Base-by-base conservation (phyloP, 2,329 filamentous ascomycete species). In the Graphium sp. region DNA sequence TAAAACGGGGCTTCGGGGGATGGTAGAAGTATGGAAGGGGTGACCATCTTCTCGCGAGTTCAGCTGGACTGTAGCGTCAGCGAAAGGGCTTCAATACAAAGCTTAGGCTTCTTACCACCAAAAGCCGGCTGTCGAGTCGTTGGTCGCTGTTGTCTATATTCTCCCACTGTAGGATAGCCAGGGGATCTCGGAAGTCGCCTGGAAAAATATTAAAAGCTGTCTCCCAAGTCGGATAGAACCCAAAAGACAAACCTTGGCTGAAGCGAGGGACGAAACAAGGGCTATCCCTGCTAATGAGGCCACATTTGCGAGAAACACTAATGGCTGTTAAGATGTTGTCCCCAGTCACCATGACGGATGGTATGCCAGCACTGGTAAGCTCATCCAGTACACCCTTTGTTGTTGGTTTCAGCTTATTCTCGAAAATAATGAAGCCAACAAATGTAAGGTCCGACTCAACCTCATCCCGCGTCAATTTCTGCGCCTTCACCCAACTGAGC, bases 311-410 rank as follows among this genome's bases (percentile, higher is more conserved):
- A 4, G 84, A 87, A 31, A 98, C 89, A 42, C 85, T 94, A 44
- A 98, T 85, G 14, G 89, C 89, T 7, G 89, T 98, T 31, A 95
- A 56, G 36, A 95, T 95, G 41, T 98, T 98, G 58, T 98, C 89
- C 18, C 89, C 89, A 0, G 89, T 98, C 36, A 91, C 91, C 89
- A 98, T 98, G 29, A 93, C 74, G 17, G 79, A 77, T 20, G 82
- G 72, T 39, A 98, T 93, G 32, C 79, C 79, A 6, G 91, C 87
- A 29, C 76, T 62, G 18, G 71, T 65, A 4, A 98, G 64, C 52
- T 95, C 85, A 32, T 78, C 66, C 16, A 98, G 70, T 19, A 94
- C 79, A 2, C 65, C 66, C 2, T 80, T 66, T 0, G 87, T 94
- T 13, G 71, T 84, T 2, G 81, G 75, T 50, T 98, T 98, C 35